Evolutionary conservation across 75 land plant species (phyloP), one percentile per base, ranked within the genome.

Genomic region (Adiantum capillusveneris): DNA sequence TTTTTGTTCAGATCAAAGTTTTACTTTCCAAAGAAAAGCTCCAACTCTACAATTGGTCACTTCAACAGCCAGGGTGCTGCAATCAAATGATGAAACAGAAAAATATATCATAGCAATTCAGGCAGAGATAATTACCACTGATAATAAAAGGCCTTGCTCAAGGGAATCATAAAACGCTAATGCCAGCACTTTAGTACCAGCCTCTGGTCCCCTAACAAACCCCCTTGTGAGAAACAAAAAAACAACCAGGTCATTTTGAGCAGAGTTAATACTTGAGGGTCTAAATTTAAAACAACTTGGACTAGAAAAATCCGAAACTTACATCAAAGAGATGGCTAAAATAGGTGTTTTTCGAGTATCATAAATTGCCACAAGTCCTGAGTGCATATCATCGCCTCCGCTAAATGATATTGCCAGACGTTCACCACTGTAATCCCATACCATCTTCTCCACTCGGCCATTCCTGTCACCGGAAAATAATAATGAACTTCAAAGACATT

Each of bases 391-490:
- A 72, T 84, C 85, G 2, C 82, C 89, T 34, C 83, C 86, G 64
- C 56, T 75, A 42, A 72, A 91, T 9, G 97, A 77, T 37, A 91
- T 50, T 31, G 97, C 97, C 55, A 91, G 65, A 37, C 97, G 71
- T 68, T 91, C 94, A 51, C 97, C 97, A 54, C 79, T 77, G 60
- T 78, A 79, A 80, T 91, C 97, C 97, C 97, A 91, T 1, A 94
- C 97, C 67, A 91, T 88, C 72, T 76, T 84, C 65, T 91, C 97
- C 58, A 91, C 80, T n/a, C 77, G 67, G 18, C 71, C 78, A 39
- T 59, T 22, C 57, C 76, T 70, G 57, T 36, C 60, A 16, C 26
- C 7, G 13, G 41, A 60, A 60, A 60, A 0, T 12, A 43, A 17
- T 7, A 14, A 14, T 0, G 44, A 52, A 29, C 55, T 25, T 25